phyloP scores from a whole-genome alignment of 148 eudicot species.

The Amaranthus palmeri region DNA sequence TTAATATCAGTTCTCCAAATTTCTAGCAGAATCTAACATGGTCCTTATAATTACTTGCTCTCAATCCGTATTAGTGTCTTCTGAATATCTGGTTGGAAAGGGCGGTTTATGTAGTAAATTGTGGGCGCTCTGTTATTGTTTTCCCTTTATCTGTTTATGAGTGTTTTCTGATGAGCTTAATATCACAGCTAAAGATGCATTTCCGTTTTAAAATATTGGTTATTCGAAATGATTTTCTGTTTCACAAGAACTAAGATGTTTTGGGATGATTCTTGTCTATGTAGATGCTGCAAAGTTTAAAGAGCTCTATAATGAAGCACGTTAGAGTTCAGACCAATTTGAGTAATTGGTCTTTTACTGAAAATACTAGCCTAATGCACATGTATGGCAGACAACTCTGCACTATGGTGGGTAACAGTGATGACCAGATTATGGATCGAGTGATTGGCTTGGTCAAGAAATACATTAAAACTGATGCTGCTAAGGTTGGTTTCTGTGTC shows the following conservation, averaged over 20 bases:
- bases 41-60: too few relatives aligned
- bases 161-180: not conserved
- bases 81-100: too few relatives aligned
- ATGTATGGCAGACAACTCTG: conserved; percentile 32
- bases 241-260: too few relatives aligned
- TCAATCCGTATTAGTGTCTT: too few relatives aligned
- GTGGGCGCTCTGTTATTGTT: too few relatives aligned
- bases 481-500: conserved; percentile 34
- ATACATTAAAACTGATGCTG: conserved; percentile 51
- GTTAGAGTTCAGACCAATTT: conserved; percentile 36
- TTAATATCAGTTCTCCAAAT: too few relatives aligned
- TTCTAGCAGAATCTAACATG: too few relatives aligned
- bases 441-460: conserved; percentile 60
- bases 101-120: too few relatives aligned
- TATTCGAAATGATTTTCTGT: too few relatives aligned
- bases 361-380: conserved; percentile 15
- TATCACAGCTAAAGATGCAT: too few relatives aligned
- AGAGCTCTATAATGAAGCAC: conserved; percentile 40
- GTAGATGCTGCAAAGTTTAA: conserved; percentile 44
- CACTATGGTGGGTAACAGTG: conserved; percentile 24
- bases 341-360: conserved; percentile 15
- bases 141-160: not conserved
- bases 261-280: not conserved
- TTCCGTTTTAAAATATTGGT: too few relatives aligned
- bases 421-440: conserved; percentile 39